These are phyloP conservation scores for Handroanthus guayacan DNA, from an alignment of 257 asterid genomes.

Conservation along the genomic window DNA sequence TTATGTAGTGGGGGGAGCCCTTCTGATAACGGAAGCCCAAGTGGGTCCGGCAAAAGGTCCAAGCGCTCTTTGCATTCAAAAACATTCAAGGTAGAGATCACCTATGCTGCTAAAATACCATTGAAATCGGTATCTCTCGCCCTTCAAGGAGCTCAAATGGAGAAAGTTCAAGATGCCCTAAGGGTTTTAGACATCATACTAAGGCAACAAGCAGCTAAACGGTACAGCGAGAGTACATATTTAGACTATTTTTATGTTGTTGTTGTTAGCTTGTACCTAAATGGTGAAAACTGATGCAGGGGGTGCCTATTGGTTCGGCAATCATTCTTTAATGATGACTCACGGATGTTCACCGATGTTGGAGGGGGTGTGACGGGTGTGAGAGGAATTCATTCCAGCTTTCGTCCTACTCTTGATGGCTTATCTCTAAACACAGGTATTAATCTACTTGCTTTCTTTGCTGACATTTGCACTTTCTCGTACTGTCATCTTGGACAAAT, in stretches of 20 bases:
- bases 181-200: slow-evolving; percentile 81
- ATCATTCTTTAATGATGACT: slow-evolving; percentile 84
- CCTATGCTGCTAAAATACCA: slow-evolving; percentile 76
- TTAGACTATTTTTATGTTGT: slow-evolving; percentile 14
- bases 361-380: slow-evolving; percentile 83
- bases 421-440: slow-evolving; percentile 88
- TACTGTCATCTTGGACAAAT: slow-evolving; percentile 26
- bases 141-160: slow-evolving; percentile 73
- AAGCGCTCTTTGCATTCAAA: slow-evolving; percentile 59
- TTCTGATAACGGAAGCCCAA: slow-evolving; percentile 47
- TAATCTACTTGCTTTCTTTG: slow-evolving; percentile 29
- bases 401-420: slow-evolving; percentile 76
- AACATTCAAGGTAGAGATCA: slow-evolving; percentile 69
- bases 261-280: slow-evolving; percentile 40
- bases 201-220: slow-evolving; percentile 89
- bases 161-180: slow-evolving; percentile 67
- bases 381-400: slow-evolving; percentile 83
- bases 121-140: slow-evolving; percentile 62
- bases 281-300: slow-evolving; percentile 56
- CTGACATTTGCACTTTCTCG: slow-evolving; percentile 6
- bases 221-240: slow-evolving; percentile 48
- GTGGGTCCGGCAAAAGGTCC: slow-evolving; percentile 63
- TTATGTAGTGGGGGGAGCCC: slow-evolving; percentile 48
- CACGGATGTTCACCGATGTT: slow-evolving; percentile 68
- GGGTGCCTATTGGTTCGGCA: slow-evolving; percentile 88